phyloP scores from a whole-genome alignment of 257 asterid genomes.

The Lycium ferocissimum region DNA sequence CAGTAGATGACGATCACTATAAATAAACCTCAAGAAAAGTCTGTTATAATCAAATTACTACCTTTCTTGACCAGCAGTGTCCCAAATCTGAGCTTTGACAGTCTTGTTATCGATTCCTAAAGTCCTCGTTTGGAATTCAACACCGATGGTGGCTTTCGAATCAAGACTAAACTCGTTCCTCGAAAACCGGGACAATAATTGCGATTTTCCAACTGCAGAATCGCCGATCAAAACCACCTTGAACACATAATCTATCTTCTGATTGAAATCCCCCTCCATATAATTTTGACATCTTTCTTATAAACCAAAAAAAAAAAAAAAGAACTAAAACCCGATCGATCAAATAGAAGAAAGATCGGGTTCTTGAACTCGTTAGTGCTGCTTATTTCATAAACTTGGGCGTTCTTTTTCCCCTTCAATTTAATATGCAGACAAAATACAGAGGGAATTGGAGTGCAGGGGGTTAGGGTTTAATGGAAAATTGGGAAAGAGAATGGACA shows the following conservation, averaged over 20 bases:
- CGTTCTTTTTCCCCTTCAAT: neutral
- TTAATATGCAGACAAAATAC: too few species aligned
- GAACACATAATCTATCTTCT: conserved; percentile 76
- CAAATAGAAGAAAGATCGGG: conserved; percentile 6
- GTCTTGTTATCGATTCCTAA: conserved; percentile 62
- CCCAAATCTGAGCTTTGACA: conserved; percentile 94
- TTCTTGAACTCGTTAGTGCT: neutral
- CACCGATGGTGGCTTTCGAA: conserved; percentile 83
- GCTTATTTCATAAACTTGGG: neutral
- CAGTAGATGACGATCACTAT: neutral
- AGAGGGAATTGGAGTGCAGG: neutral
- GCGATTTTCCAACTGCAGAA: conserved; percentile 89
- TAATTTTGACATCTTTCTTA: conserved; percentile 52
- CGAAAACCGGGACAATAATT: conserved; percentile 71
- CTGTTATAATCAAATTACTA: conserved; percentile 39
- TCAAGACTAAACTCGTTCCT: conserved; percentile 79
- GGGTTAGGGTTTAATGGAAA: conserved; percentile 25
- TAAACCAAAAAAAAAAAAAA: neutral
- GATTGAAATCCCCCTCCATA: conserved; percentile 61
- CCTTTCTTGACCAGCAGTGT: conserved; percentile 94
- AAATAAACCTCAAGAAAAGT: neutral
- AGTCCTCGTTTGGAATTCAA: conserved; percentile 82
- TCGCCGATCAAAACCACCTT: conserved; percentile 81
- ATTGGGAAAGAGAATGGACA: neutral
- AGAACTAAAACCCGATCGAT: conserved; percentile 17